Percentiles rank a stretch among this genome's conserved stretches.
Evolutionary conservation across 1,284 basidiomycete species (phyloP).

Genomic region (Cystobasidium slooffiae): DNA sequence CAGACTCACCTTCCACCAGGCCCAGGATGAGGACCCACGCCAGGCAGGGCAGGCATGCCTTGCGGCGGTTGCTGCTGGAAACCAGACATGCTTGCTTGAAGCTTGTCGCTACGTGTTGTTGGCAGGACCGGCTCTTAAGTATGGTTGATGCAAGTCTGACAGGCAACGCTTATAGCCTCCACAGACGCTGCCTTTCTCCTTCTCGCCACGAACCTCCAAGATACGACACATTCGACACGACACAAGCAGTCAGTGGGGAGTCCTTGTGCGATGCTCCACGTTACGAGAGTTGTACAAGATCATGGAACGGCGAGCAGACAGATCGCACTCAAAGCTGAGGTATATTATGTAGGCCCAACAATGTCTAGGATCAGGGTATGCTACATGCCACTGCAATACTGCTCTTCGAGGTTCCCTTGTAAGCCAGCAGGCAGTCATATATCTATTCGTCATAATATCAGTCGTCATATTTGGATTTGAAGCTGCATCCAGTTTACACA

Average conservation of each 20-base stretch:
- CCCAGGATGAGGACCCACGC: conserved; percentile 29
- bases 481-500: conserved; percentile 6
- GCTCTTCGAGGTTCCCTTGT: background rate
- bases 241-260: no score
- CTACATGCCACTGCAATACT: background rate
- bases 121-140: background rate
- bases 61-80: conserved; percentile 21
- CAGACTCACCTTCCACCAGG: conserved; percentile 19
- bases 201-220: no score
- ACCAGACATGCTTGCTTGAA: conserved; percentile 12
- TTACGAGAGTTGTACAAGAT: background rate
- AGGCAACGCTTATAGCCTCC: no score
- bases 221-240: no score
- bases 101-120: background rate
- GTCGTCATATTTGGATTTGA: conserved; percentile 42
- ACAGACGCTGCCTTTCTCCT: no score
- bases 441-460: background rate
- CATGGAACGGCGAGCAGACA: background rate
- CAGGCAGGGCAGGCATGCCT: conserved; percentile 25
- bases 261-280: no score
- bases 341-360: background rate
- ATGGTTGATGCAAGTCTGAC: background rate
- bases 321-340: background rate
- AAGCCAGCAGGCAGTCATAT: background rate
- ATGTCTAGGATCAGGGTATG: background rate